Evolutionary conservation across 2,329 filamentous ascomycete genomes (phyloP).

Genomic region (Diaporthe citriasiana): DNA sequence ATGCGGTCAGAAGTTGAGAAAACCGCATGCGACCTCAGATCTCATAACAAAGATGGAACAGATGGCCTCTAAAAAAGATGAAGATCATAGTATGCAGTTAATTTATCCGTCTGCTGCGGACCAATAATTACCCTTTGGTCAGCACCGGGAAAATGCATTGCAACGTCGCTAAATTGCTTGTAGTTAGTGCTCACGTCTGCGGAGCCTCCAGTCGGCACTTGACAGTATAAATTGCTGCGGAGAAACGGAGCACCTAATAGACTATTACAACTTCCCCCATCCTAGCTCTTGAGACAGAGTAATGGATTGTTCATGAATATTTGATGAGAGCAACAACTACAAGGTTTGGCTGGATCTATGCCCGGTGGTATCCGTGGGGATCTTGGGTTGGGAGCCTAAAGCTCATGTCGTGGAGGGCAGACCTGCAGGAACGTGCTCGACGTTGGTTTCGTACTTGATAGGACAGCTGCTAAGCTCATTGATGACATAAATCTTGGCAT

Average conservation of each 20-base stretch:
- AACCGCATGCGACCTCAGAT: too few relatives aligned
- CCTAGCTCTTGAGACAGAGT: not conserved
- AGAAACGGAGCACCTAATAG: not conserved
- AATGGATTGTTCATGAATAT: too few relatives aligned
- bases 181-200: constrained; percentile 1
- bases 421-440: not conserved
- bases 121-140: not conserved
- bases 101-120: not conserved
- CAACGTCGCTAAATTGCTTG: constrained; percentile 1
- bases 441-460: not conserved
- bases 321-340: not conserved
- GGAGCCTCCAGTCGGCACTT: not conserved
- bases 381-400: not conserved
- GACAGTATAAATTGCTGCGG: not conserved
- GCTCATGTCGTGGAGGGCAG: not conserved
- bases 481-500: not conserved
- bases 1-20: not conserved
- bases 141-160: constrained; percentile 9
- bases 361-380: not conserved
- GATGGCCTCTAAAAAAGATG: not conserved
- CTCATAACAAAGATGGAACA: not conserved
- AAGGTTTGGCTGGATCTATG: not conserved
- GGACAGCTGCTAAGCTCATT: too few relatives aligned
- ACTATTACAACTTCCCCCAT: not conserved
- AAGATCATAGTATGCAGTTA: not conserved